phyloP scores from a whole-genome alignment of 1,284 basidiomycete genomes.

The Pseudomicrostroma phylloplanum region DNA sequence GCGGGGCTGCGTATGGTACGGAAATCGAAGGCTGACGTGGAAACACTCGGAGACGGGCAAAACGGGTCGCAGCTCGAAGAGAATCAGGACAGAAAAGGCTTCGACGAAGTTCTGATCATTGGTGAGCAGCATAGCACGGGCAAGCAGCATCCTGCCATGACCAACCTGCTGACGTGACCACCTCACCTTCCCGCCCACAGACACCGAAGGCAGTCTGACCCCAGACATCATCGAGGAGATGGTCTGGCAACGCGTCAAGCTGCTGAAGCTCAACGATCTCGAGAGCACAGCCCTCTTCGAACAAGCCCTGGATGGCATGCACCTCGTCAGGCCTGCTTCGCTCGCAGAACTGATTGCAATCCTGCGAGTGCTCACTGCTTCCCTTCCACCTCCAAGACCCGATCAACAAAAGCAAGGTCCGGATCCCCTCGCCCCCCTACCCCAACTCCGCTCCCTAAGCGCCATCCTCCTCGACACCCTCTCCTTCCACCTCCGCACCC shows the following conservation, averaged over 20 bases:
- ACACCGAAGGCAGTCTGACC: not conserved
- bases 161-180: no score
- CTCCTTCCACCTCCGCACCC: conserved; percentile 5
- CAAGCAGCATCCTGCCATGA: no score
- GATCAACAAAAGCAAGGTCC: not conserved
- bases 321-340: not conserved
- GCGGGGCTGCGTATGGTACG: not conserved
- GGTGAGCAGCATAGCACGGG: not conserved
- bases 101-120: not conserved
- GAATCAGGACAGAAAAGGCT: not conserved
- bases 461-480: conserved; percentile 1
- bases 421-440: not conserved
- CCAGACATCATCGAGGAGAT: not conserved
- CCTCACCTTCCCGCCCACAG: not conserved
- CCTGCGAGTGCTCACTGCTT: not conserved
- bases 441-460: not conserved
- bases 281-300: not conserved
- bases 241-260: not conserved
- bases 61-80: not conserved
- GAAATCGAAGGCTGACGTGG: no score
- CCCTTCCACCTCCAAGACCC: not conserved
- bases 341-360: not conserved
- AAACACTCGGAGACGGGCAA: not conserved
- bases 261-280: not conserved
- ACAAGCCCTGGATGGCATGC: not conserved